Base-by-base conservation (phyloP, 1,284 basidiomycete species). In the Trichosporon asahii region DNA sequence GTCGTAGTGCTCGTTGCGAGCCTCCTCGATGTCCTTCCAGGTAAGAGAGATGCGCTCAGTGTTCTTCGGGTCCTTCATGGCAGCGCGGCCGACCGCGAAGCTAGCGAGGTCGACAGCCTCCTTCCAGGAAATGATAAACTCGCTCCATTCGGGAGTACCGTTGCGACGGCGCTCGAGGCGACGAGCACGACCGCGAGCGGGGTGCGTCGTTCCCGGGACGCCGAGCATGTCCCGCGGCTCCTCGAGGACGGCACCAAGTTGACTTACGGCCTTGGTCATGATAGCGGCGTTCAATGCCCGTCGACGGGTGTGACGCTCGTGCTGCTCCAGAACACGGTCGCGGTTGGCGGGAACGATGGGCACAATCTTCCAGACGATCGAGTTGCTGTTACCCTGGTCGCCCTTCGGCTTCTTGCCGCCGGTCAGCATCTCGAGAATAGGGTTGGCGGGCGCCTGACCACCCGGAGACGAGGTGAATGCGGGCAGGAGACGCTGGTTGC, bases 141-240 rank as follows among this genome's bases (percentile, higher is more conserved):
- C 77, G 31, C 75, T 69, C 72, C 72, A 73, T 25, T 71, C 72
- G 4, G 72, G 70, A 9, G 69, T 72, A 31, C 53, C 92, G 86
- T 35, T 90, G 89, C 74, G 88, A 85, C 82, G 92, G 90, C 63
- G 91, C 90, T 75, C 91, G 88, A 72, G 88, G 87, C 70, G 88
- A 87, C 57, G 91, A 88, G 65, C 86, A 86, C 15, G 86, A 76
- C 91, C 92, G 91, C 23, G 86, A 75, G 78, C 90, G 88, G 55
- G 93, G 77, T 66, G 83, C 85, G 67, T 87, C 57, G 57, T 85
- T 2, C 66, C 68, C 6, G 69, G 72, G 5, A 71, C 63, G 1
- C 68, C 70, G 0, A 79, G 68, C 60, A 77, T 71, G 9, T 73
- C 70, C n/a, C 77, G 66, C 68, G 80, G 80, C 67, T 81, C 85